A percentile compares a stretch with the other conserved stretches of the same genome.
phyloP scores from a whole-genome alignment of 169 alveolate genomes.

The Ophryocystis elektroscirrha region DNA sequence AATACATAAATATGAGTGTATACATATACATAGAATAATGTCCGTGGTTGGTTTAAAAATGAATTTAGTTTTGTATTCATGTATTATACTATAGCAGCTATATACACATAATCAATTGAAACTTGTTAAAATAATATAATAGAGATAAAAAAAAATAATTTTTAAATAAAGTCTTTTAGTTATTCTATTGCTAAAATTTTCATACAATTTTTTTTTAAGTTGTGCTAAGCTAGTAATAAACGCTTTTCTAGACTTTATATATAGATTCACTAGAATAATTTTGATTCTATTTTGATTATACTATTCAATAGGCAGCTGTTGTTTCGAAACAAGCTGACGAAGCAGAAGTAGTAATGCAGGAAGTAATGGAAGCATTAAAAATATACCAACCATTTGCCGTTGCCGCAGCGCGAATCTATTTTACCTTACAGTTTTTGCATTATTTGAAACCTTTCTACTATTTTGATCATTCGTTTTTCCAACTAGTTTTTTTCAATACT shows the following conservation, averaged over 20 bases:
- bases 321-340: conserved; percentile 60
- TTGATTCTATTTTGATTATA: too few species aligned
- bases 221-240: too few species aligned
- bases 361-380: conserved; percentile 54
- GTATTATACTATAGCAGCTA: background rate
- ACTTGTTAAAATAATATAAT: too few species aligned
- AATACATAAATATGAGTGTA: background rate
- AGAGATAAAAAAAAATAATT: too few species aligned
- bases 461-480: conserved; percentile 6
- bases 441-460: conserved; percentile 26
- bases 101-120: background rate
- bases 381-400: conserved; percentile 56
- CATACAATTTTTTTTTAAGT: too few species aligned
- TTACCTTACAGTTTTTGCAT: conserved; percentile 15
- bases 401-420: conserved; percentile 58
- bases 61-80: background rate
- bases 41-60: background rate
- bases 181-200: too few species aligned
- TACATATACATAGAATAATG: too few species aligned
- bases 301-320: conserved; percentile 41
- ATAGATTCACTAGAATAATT: too few species aligned
- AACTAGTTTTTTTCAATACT: conserved; percentile 9
- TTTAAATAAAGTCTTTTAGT: too few species aligned
- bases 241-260: too few species aligned
- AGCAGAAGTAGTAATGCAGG: conserved; percentile 73